Conservation (phyloP, 257 asterid species). For the Salvia hispanica region DNA sequence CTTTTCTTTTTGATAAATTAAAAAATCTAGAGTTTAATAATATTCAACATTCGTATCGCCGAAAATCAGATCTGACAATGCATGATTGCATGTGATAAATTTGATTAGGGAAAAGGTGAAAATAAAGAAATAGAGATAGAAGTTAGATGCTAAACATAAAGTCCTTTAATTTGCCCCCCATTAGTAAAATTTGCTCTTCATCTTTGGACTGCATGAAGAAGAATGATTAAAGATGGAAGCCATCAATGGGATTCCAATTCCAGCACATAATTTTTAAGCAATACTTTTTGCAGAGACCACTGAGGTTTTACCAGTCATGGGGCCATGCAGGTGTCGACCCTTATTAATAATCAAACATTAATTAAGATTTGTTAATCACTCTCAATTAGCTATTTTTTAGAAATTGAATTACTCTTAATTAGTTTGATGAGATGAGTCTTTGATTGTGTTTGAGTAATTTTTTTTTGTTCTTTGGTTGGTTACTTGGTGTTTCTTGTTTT, state of each 20-base stretch:
- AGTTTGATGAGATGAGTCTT: too few species aligned
- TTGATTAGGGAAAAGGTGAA: constrained; percentile 35
- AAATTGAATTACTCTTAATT: too few species aligned
- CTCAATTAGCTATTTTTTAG: too few species aligned
- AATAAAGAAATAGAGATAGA: constrained; percentile 42
- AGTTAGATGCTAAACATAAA: constrained; percentile 41
- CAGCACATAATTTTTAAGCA: constrained; percentile 35
- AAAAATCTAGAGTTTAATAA: not conserved
- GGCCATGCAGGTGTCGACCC: constrained; percentile 13
- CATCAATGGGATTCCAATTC: constrained; percentile 51
- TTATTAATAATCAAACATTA: too few species aligned
- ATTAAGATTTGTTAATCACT: too few species aligned
- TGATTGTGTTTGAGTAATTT: too few species aligned
- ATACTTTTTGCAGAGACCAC: constrained; percentile 38
- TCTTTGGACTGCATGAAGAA: constrained; percentile 33
- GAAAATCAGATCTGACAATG: constrained; percentile 44
- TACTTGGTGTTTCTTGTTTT: too few species aligned
- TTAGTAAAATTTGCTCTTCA: constrained; percentile 7
- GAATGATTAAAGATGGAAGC: constrained; percentile 59
- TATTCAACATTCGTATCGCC: constrained; percentile 62
- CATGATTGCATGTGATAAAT: constrained; percentile 41
- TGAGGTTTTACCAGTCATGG: constrained; percentile 26
- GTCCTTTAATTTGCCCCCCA: constrained; percentile 24
- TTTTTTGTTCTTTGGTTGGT: too few species aligned
- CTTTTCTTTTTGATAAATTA: constrained; percentile 12